Percentiles rank a stretch among this genome's conserved stretches.
These are phyloP conservation scores for Ephemerocybe angulata DNA, from an alignment of 768 basidiomycete species.

Conservation along the genomic window DNA sequence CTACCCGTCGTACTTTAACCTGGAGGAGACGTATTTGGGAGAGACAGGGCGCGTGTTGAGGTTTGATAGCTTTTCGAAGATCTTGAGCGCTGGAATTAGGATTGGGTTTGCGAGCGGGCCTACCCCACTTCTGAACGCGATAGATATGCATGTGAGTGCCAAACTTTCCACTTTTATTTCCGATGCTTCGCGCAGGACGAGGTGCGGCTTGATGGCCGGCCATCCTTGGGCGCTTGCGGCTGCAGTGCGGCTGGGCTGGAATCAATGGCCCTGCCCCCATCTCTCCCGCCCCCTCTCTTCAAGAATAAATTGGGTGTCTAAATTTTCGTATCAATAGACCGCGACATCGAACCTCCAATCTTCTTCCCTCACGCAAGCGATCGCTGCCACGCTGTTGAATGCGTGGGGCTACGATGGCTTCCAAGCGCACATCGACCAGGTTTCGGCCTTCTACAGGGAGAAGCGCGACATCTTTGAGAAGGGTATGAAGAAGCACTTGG, in stretches of 20 bases:
- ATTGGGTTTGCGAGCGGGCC: constrained; percentile 83
- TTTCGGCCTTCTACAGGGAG: constrained; percentile 69
- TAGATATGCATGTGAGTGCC: constrained; percentile 59
- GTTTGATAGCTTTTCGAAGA: constrained; percentile 88
- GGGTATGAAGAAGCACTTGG: constrained; percentile 73
- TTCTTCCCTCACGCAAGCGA: constrained; percentile 60
- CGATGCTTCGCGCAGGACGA: not conserved
- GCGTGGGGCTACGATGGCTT: constrained; percentile 80
- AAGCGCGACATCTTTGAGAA: constrained; percentile 77
- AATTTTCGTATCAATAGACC: constrained; percentile 44
- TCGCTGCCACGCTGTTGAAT: constrained; percentile 54
- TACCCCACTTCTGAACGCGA: constrained; percentile 56
- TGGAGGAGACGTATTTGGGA: constrained; percentile 59
- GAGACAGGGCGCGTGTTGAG: constrained; percentile 77
- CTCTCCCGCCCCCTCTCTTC: too few relatives aligned
- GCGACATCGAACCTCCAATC: constrained; percentile 63
- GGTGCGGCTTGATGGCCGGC: not conserved
- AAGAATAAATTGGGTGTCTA: too few relatives aligned
- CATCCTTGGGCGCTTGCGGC: not conserved
- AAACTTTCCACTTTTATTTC: not conserved
- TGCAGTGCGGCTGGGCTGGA: not conserved
- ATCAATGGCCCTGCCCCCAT: too few relatives aligned
- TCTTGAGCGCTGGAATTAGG: constrained; percentile 72
- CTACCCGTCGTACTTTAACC: constrained; percentile 75
- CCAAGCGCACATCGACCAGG: constrained; percentile 57